A percentile compares a stretch with the other conserved stretches of the same genome.
These are phyloP conservation scores for Globisporangium recalcitrans DNA, from an alignment of 352 stramenopile genomes.

Conservation along the genomic window DNA sequence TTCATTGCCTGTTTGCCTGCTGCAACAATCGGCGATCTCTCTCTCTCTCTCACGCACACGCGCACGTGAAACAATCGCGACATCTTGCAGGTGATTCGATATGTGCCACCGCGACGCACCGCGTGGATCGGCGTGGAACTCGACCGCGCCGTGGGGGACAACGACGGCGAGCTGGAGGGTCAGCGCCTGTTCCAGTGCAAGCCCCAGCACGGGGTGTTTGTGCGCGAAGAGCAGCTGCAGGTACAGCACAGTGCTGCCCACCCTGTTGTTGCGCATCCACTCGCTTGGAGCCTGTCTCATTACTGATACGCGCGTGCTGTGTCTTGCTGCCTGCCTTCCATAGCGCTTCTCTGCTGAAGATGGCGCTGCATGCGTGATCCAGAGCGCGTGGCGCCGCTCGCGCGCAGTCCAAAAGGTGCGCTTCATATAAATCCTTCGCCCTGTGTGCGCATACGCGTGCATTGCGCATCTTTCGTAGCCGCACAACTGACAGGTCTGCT, in stretches of 20 bases:
- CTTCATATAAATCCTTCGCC: background rate
- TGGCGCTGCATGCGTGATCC: conserved; percentile 64
- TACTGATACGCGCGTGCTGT: conserved; percentile 1
- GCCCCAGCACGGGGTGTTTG: conserved; percentile 76
- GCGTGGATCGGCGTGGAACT: conserved; percentile 84
- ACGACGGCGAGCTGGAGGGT: conserved; percentile 70
- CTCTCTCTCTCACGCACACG: background rate
- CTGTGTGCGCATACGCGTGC: background rate
- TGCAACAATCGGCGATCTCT: background rate
- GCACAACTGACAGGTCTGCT: background rate
- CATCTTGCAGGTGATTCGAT: conserved; percentile 44
- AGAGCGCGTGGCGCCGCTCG: conserved; percentile 68
- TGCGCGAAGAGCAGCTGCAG: conserved; percentile 70
- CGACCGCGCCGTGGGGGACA: conserved; percentile 66
- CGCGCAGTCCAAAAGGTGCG: conserved; percentile 66
- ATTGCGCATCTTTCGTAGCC: background rate
- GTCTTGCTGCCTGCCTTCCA: background rate
- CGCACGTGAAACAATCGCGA: background rate
- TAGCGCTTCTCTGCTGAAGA: conserved; percentile 80
- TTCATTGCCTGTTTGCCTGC: background rate
- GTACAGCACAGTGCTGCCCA: conserved; percentile 22
- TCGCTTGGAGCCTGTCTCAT: background rate
- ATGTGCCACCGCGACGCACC: conserved; percentile 48
- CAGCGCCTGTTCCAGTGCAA: conserved; percentile 81
- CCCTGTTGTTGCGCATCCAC: background rate